Evolutionary conservation across 129 eudicot species (phyloP).

Genomic region (Pittosporum tobira): DNA sequence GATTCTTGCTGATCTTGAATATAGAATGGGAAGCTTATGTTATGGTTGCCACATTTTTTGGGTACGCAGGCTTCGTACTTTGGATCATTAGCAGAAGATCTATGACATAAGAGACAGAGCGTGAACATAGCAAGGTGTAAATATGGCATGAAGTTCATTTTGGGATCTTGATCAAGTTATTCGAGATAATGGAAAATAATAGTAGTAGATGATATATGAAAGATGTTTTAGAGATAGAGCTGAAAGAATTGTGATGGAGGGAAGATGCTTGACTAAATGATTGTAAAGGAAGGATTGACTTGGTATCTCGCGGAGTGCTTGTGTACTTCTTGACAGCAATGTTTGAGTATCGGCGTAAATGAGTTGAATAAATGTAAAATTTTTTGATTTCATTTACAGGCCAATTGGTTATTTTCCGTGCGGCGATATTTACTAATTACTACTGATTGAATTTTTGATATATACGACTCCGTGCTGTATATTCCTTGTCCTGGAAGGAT

Average conservation of each 20-base stretch:
- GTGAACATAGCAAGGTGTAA: slow-evolving; percentile 7
- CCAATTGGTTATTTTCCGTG: too few relatives aligned
- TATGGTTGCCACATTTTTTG: slow-evolving; percentile 13
- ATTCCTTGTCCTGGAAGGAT: too few relatives aligned
- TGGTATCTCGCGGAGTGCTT: too few relatives aligned
- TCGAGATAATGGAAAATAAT: neutral
- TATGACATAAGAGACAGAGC: neutral
- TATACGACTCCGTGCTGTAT: too few relatives aligned
- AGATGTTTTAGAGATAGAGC: neutral
- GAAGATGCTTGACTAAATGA: neutral
- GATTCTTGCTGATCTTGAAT: slow-evolving; percentile 15
- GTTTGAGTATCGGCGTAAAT: neutral
- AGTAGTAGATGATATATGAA: neutral
- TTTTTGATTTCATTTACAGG: too few relatives aligned
- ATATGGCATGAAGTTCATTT: slow-evolving; percentile 16
- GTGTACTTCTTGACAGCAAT: neutral
- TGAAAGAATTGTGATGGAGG: neutral
- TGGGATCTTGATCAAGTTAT: neutral
- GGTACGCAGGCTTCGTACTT: slow-evolving; percentile 19
- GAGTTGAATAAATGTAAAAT: too few relatives aligned
- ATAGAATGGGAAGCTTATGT: slow-evolving; percentile 24
- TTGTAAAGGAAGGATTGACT: neutral
- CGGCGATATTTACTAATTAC: too few relatives aligned
- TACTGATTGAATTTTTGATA: too few relatives aligned
- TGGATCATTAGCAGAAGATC: slow-evolving; percentile 12